A percentile compares a stretch with the other conserved stretches of the same genome.
Conservation (phyloP, 352 stramenopile species). For the Plasmopara viticola region DNA sequence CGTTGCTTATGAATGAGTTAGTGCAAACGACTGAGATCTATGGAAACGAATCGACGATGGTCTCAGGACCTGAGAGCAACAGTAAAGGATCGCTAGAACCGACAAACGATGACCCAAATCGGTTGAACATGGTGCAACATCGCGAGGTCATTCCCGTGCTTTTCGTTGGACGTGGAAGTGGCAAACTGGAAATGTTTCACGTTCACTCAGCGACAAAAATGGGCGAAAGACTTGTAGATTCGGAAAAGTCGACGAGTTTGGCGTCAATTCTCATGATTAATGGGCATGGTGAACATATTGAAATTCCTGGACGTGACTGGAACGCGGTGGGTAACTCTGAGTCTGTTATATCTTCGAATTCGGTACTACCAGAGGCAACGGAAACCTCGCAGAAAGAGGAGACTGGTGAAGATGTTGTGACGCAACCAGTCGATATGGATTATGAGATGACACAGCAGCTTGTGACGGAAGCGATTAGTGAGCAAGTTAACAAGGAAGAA, state of each 20-base stretch:
- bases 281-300: constrained; percentile 33
- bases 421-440: constrained; percentile 13
- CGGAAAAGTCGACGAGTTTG: constrained; percentile 30
- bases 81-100: constrained; percentile 13
- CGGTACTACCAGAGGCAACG: constrained; percentile 8
- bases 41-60: constrained; percentile 10
- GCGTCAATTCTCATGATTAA: constrained; percentile 64
- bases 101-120: constrained; percentile 5
- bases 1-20: constrained; percentile 56
- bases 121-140: constrained; percentile 27
- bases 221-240: constrained; percentile 50
- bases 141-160: constrained; percentile 53
- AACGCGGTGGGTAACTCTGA: neutral
- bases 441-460: constrained; percentile 30
- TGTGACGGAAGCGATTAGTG: constrained; percentile 15
- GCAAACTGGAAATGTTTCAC: constrained; percentile 72
- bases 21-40: constrained; percentile 59
- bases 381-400: constrained; percentile 2
- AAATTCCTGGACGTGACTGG: constrained; percentile 40
- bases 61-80: constrained; percentile 3
- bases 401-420: neutral
- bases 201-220: constrained; percentile 62
- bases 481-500: constrained; percentile 12
- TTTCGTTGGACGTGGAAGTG: constrained; percentile 61
- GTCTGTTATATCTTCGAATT: constrained; percentile 8